Base-by-base conservation (phyloP, 768 basidiomycete species). In the Leccinum ochraceum region DNA sequence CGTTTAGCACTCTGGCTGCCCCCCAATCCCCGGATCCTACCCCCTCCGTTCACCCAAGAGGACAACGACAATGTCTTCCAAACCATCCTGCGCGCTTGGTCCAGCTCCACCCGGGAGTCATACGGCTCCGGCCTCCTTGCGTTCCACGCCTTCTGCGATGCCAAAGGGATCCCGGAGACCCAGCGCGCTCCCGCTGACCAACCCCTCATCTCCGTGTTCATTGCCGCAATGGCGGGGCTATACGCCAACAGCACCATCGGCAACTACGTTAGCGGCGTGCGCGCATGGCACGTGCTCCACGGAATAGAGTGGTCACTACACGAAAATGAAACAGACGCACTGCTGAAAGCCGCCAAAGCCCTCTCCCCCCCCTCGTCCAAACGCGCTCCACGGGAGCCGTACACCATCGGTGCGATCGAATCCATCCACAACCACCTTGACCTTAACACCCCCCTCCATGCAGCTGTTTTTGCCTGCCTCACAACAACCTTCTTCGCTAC, bases 401-500 rank as follows among this genome's bases (percentile, higher is more conserved):
- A 48, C 34, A 72, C 71, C 0, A 42, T 64, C 1, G 17, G 55
- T 2, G 20, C 34, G 32, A 68, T 70, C 1, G 4, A 2, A 0
- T 1, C 0, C 0, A 61, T 68, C 24, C 49, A 8, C 0, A 6
- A 3, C 0, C 28, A 56, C 0, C 52, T 65, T 0, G 4, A 30
- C 26, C 57, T 61, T 1, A 3, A 17, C 3, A 13, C 37, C 6
- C 75, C 75, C 1, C 63, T 79, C 2, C 69, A 80, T 36, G 69
- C 73, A 0, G 74, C 81, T 0, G 67, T 76, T 0, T 77, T 57
- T 17, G 75, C 78, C 0, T 80, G 77, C 59, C 72, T 79, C 8
- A 76, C 76, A 7, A 78, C 74, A 0, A 63, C 67, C 4, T 81
- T 82, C 64, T 83, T 68, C 20, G 44, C 71, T 1, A 69, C 67